A percentile compares a stretch with the other conserved stretches of the same genome.
Evolutionary conservation across 1,139 yeast species (phyloP).

Genomic region (Candida tropicalis): DNA sequence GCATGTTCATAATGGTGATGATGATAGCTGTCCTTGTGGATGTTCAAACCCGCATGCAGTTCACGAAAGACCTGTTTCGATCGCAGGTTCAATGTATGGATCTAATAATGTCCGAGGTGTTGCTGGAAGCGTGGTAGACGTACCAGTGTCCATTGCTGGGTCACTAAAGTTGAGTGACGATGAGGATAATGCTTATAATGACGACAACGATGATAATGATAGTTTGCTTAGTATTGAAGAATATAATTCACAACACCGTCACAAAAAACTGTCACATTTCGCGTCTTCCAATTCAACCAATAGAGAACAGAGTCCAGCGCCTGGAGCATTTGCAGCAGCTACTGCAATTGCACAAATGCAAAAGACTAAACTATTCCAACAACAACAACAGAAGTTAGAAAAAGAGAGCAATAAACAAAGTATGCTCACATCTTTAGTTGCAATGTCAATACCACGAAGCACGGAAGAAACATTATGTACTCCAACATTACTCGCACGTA

Average conservation of each 20-base stretch:
- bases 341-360: slow-evolving; percentile 63
- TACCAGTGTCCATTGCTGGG: slow-evolving; percentile 32
- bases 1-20: slow-evolving; percentile 43
- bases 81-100: slow-evolving; percentile 57
- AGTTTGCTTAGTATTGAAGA: slow-evolving; percentile 39
- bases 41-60: slow-evolving; percentile 58
- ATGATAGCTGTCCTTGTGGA: slow-evolving; percentile 50
- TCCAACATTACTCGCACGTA: slow-evolving; percentile 67
- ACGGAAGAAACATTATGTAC: slow-evolving; percentile 77
- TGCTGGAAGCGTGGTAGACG: slow-evolving; percentile 16
- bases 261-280: slow-evolving; percentile 13
- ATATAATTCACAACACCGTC: slow-evolving; percentile 14
- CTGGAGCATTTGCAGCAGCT: slow-evolving; percentile 77
- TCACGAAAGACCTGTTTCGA: slow-evolving; percentile 65
- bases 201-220: slow-evolving; percentile 46
- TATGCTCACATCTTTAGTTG: slow-evolving; percentile 64
- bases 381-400: slow-evolving; percentile 24
- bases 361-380: slow-evolving; percentile 29
- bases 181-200: slow-evolving; percentile 32
- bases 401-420: slow-evolving; percentile 48
- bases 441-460: slow-evolving; percentile 72
- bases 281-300: slow-evolving; percentile 20
- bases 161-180: slow-evolving; percentile 54
- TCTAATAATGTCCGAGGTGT: slow-evolving; percentile 20
- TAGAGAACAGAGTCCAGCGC: slow-evolving; percentile 61